Evolutionary conservation across 1,284 basidiomycete species (phyloP), one percentile per base, ranked within the genome.

Genomic region (Sanghuangporus sanghuang): DNA sequence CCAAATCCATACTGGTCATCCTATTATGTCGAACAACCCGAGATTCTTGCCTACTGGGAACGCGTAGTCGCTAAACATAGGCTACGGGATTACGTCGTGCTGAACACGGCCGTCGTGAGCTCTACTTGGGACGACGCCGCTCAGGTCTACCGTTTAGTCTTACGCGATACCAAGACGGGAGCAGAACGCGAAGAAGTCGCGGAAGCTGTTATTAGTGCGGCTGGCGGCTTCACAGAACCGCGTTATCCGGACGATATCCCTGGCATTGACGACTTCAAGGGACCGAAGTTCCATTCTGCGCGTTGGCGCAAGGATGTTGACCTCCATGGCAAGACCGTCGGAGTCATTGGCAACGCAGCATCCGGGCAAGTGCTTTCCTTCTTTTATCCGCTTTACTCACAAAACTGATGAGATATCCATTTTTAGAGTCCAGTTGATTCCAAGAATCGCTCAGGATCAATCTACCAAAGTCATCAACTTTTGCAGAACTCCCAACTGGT

Each of bases 281-380:
- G 86, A 1, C 67, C 72, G 6, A 67, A 78, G 27, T 85, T 82
- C 71, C 85, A 87, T 71, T 84, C 84, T 48, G 80, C 81, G 36
- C 71, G 73, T 49, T 89, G 85, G 85, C 74, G 79, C 54, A 82
- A 85, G 62, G 80, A 81, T 66, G 77, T 87, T 32, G 72, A 79
- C 55, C 72, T 86, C 61, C 73, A 73, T 59, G 81, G 79, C 11
- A 85, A 86, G 71, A 74, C 77, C 35, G 79, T 87, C 1, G 85
- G 80, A 3, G 81, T 89, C 16, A 81, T 88, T 68, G 87, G 86
- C 21, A 86, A 86, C 68, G 87, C 85, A 2, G 85, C 83, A 73
- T 80, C 85, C 69, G 79, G 78, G 84, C 81, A 71, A 71, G 77
- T 74, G 62, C 67, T 40, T 67, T 71, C 52, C 67, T 62, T 7